Evolutionary conservation across 768 basidiomycete species (phyloP), one percentile per base, ranked within the genome.

Genomic region (Suillus discolor): DNA sequence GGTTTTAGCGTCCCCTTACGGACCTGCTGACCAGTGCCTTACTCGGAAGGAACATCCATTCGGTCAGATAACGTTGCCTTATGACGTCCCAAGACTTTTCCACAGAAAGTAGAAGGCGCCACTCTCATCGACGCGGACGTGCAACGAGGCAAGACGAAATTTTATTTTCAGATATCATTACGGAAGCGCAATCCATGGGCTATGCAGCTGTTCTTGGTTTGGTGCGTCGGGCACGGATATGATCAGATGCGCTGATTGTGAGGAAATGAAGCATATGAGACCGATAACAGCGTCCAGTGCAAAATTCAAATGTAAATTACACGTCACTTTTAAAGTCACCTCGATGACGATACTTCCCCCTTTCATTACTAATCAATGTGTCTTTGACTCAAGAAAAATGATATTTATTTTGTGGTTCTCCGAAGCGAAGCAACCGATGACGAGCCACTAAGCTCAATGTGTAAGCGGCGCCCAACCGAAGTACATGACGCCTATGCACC

Each of bases 221-320:
- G n/a, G 45, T 23, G 23, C 28, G 18, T 55, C 54, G 54, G 54
- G 20, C 54, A 55, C 54, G 54, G 54, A 55, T 11, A 34, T 31
- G 6, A 47, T 47, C n/a, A 23, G 12, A 25, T 11, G 11, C 31
- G 53, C 53, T 34, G 53, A 55, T 55, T 55, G 20, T n/a, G 31
- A n/a, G 54, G 54, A 55, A 36, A 55, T 55, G 12, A 55, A 31
- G 31, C 6, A 6, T 31, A 31, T 31, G 20, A 16, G 16, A 0
- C 54, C 54, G 54, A 55, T 55, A 55, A 20, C 34, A 34, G 31
- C 54, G 54, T 54, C 31, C 53, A 16, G 53, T 54, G 53, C 53
- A 54, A n/a, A n/a, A n/a, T n/a, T n/a, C n/a, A n/a, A 34, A 20
- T 54, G 28, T 25, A 28, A 53, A 53, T 31, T 18, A 31, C 8